Evolutionary conservation across 768 basidiomycete genomes (phyloP), one percentile per base, ranked within the genome.

Genomic region (Holtermannia corniformis): DNA sequence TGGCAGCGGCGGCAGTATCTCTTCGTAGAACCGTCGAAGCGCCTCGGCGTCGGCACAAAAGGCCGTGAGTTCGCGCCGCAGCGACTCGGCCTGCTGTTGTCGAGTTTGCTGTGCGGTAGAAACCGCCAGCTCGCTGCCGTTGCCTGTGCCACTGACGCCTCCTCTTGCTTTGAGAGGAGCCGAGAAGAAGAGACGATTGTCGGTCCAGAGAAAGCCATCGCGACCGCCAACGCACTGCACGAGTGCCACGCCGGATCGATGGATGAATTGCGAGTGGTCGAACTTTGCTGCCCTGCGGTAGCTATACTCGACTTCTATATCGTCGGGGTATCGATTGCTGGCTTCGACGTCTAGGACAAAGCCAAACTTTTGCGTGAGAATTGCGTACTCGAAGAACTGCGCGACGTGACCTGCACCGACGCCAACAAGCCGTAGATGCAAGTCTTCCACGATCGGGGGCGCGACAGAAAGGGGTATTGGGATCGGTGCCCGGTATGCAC

Each of bases 401-500:
- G 63, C 54, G 19, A 55, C 58, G 44, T 55, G 75, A 73, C 81
- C 75, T 25, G 83, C 82, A 2, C 80, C 78, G 28, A 81, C 82
- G 50, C 86, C 81, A 1, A 84, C 80, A 4, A 87, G 76, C 24
- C 83, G 78, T 52, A 78, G 79, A 41, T 83, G 82, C 3, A 87
- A 71, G 57, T 86, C 81, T 12, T 79, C 77, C 22, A 73, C 76
- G 19, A 78, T 64, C 0, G 91, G 91, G 2, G 90, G 88, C 0
- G 82, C 77, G 3, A 88, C 67, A 0, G 79, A 81, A n/a, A 93
- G 79, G 1, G 79, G 80, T 46, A 96, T 79, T 1, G 88, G 86
- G 69, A 82, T 86, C 62, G 88, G 89, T 3, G 87, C 86, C 59
- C 96, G 89, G 74, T 93, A 96, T 0, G 90, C 84, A 60, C 88